Percentiles rank a stretch among this genome's conserved stretches.
These are phyloP conservation scores for Phyllachora maydis DNA, from an alignment of 2,329 filamentous ascomycete genomes.

Conservation along the genomic window DNA sequence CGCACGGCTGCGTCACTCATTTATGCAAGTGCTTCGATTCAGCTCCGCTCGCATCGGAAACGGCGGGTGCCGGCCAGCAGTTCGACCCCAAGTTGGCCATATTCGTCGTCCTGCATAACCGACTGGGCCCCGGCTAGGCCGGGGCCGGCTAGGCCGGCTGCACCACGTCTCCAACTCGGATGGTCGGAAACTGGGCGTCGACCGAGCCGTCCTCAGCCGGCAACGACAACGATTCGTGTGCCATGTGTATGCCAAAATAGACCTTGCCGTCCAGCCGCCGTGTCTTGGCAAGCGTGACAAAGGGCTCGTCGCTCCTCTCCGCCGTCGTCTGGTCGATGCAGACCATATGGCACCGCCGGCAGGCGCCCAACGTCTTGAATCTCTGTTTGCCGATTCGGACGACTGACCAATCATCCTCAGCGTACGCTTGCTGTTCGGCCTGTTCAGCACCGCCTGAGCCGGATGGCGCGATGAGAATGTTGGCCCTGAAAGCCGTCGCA, in stretches of 20 bases:
- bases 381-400: conserved; percentile 42
- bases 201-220: conserved; percentile 4
- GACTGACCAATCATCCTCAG: conserved; percentile 59
- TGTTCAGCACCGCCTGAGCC: too few species aligned
- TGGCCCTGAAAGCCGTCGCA: conserved; percentile 68
- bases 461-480: conserved; percentile 50
- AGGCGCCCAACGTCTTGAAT: conserved; percentile 62
- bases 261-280: conserved; percentile 68
- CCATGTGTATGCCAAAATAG: conserved; percentile 73
- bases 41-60: too few species aligned
- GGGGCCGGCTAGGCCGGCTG: conserved; percentile 2
- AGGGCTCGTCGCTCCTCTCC: conserved; percentile 63
- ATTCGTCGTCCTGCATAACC: too few species aligned
- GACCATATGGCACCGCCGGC: conserved; percentile 87
- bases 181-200: conserved; percentile 18
- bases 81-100: too few species aligned
- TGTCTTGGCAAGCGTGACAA: conserved; percentile 72
- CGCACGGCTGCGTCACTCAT: too few species aligned
- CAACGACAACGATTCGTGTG: conserved; percentile 21
- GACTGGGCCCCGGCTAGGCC: too few species aligned
- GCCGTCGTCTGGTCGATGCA: conserved; percentile 78
- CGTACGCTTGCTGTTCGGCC: too few species aligned
- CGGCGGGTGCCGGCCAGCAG: too few species aligned
- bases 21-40: too few species aligned
- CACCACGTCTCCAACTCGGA: conserved; percentile 25